A percentile compares a stretch with the other conserved stretches of the same genome.
These are phyloP conservation scores for Aphanomyces astaci DNA, from an alignment of 352 stramenopile genomes.

Conservation along the genomic window DNA sequence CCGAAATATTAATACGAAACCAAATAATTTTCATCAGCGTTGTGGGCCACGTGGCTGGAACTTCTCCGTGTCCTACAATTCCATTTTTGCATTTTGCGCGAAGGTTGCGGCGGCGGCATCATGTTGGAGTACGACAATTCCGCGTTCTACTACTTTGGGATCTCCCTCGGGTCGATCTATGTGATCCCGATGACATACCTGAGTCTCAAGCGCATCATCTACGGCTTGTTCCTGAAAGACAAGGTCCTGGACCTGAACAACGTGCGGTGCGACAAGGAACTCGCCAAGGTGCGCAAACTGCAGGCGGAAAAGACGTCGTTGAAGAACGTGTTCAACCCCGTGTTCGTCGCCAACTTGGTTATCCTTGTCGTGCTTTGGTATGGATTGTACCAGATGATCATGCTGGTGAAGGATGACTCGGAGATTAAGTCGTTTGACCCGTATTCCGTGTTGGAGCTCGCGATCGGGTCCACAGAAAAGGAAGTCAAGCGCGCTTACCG, in stretches of 20 bases:
- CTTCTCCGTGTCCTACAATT: no score
- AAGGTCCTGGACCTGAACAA: slow-evolving; percentile 75
- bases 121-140: slow-evolving; percentile 99
- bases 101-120: background rate
- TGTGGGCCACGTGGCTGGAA: background rate
- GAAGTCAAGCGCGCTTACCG: slow-evolving; percentile 95
- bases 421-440: slow-evolving; percentile 99
- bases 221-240: slow-evolving; percentile 86
- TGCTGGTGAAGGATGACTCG: slow-evolving; percentile 90
- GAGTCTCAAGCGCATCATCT: slow-evolving; percentile 68
- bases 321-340: slow-evolving; percentile 70
- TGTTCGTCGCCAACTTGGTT: slow-evolving; percentile 70
- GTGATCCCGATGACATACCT: slow-evolving; percentile 93
- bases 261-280: slow-evolving; percentile 75
- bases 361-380: slow-evolving; percentile 70
- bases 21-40: background rate
- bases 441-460: slow-evolving; percentile 95
- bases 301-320: slow-evolving; percentile 78
- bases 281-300: slow-evolving; percentile 80
- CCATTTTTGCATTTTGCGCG: background rate
- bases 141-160: slow-evolving; percentile 98
- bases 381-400: slow-evolving; percentile 82
- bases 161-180: slow-evolving; percentile 96
- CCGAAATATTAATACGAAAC: slow-evolving; percentile 1
- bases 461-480: slow-evolving; percentile 79